These are phyloP conservation scores for Mycena alexandri DNA, from an alignment of 768 basidiomycete species.

Conservation along the genomic window DNA sequence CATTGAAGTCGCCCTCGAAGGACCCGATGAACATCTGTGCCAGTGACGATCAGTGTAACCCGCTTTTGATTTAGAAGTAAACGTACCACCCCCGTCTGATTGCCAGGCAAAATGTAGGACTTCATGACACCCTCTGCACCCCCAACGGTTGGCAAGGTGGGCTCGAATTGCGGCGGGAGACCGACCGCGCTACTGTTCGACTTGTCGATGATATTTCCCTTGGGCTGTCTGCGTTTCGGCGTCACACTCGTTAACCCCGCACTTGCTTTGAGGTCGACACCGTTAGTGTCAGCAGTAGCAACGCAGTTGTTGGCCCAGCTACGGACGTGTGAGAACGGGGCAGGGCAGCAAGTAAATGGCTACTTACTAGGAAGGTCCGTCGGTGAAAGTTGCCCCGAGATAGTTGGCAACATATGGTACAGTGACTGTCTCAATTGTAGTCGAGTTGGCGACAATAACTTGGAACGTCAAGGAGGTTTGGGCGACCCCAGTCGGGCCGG, in stretches of 20 bases:
- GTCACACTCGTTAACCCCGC: constrained; percentile 12
- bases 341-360: background rate
- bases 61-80: background rate
- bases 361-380: constrained; percentile 64
- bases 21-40: constrained; percentile 73
- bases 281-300: constrained; percentile 63
- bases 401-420: constrained; percentile 67
- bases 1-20: constrained; percentile 62
- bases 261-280: constrained; percentile 55
- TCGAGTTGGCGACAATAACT: constrained; percentile 61
- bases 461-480: constrained; percentile 61
- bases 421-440: constrained; percentile 59
- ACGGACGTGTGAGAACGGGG: constrained; percentile 19
- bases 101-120: constrained; percentile 67
- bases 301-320: constrained; percentile 75
- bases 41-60: background rate
- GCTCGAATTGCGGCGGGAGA: constrained; percentile 62
- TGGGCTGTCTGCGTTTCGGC: constrained; percentile 45
- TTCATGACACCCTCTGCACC: constrained; percentile 67
- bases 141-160: constrained; percentile 57
- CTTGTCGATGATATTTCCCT: constrained; percentile 58
- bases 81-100: constrained; percentile 71
- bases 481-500: constrained; percentile 64
- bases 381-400: constrained; percentile 62
- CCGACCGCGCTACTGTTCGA: constrained; percentile 54